These are phyloP conservation scores for Fusarium camptoceras DNA, from an alignment of 2,329 filamentous ascomycete genomes.

Conservation along the genomic window DNA sequence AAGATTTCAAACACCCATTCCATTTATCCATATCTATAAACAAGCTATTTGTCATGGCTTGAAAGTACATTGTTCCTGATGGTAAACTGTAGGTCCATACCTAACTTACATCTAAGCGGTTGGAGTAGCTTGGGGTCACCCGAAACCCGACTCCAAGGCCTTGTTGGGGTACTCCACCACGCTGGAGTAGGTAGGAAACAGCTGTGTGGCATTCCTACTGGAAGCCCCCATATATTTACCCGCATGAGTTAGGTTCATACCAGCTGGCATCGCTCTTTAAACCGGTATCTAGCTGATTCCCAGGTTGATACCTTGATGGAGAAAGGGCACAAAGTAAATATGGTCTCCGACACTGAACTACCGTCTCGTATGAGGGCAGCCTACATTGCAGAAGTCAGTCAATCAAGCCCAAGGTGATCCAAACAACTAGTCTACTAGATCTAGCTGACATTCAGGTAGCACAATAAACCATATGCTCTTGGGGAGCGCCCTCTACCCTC, in stretches of 20 bases:
- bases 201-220: background rate
- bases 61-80: background rate
- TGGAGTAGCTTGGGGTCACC: conserved; percentile 1
- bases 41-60: background rate
- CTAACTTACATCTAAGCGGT: background rate
- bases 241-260: background rate
- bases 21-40: background rate
- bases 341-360: background rate
- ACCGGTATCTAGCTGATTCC: background rate
- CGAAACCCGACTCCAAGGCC: conserved; percentile 8
- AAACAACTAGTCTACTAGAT: background rate
- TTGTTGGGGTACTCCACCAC: conserved; percentile 16
- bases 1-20: background rate
- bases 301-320: background rate
- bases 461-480: conserved; percentile 20
- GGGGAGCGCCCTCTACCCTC: background rate
- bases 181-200: background rate
- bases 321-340: background rate
- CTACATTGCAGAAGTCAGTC: conserved; percentile 5
- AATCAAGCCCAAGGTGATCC: background rate
- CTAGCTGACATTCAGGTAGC: background rate
- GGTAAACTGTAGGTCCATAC: background rate
- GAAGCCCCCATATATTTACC: background rate
- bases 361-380: conserved; percentile 9
- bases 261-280: background rate